Base-by-base conservation (phyloP, 345 rosid genomes). In the Tarenaya hassleriana region DNA sequence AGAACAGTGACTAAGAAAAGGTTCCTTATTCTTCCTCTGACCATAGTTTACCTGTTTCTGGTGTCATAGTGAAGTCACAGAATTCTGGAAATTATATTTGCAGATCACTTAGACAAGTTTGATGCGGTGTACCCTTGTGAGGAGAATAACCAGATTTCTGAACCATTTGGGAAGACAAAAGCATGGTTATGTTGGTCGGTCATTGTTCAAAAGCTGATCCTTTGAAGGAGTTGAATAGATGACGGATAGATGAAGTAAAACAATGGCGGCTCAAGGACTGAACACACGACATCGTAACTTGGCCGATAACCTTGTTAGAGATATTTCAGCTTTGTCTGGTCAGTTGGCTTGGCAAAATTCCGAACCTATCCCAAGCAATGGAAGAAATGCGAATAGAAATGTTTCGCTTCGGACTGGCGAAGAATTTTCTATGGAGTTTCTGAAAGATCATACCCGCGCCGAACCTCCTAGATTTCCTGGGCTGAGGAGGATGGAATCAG, bases 381-480 rank as follows among this genome's bases (percentile, higher is more conserved):
- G 70, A 52, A 65, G 54, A 19, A 56, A 61, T 18, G 65, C 50
- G 56, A 66, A 65, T 43, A 77, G 73, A 16, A 69, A 76, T 44
- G 67, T 77, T 17, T 77, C 83, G 24, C 60, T 77, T 55, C 83
- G 69, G 67, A 79, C 77, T 9, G 83, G 89, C 0, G 89, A 82
- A 63, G 79, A 76, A 72, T 81, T 81, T 42, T 67, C 88, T 11
- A 34, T 74, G 75, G 75, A 82, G 64, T 82, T 82, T 73, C 79
- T 74, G 11, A 76, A 69, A 61, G 89, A 79, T 42, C 63, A 66
- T 44, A 58, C 50, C 41, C 58, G 57, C 8, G 10, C 69, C 13
- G 62, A 71, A 41, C 62, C 73, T 42, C 60, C 66, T 41, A 58
- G 61, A 53, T 68, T 79, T 62, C 77, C 76, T 62, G 81, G 79